Conservation (phyloP, 2,329 filamentous ascomycete genomes). For the Lecanicillium sp. region DNA sequence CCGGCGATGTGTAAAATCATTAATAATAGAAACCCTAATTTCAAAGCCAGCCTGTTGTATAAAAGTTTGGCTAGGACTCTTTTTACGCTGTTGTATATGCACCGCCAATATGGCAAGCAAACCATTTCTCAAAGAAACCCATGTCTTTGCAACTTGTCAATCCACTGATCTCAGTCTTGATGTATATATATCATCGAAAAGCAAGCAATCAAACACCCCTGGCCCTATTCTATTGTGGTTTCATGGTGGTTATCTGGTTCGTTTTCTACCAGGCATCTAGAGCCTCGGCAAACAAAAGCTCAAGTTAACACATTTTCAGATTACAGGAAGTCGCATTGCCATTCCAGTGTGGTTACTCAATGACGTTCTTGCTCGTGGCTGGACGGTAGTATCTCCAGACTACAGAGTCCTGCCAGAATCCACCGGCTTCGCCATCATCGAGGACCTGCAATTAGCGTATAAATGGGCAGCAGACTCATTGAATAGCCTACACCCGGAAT, state of each 20-base stretch:
- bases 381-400: not conserved
- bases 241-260: not conserved
- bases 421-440: not conserved
- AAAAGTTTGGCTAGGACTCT: not conserved
- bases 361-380: not conserved
- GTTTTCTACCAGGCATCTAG: not conserved
- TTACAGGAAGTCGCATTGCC: not conserved
- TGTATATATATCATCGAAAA: not conserved
- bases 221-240: not conserved
- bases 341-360: not conserved
- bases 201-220: not conserved
- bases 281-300: not conserved
- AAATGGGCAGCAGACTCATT: not conserved
- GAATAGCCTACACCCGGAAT: not conserved
- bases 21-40: not conserved
- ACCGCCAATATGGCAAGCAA: not conserved
- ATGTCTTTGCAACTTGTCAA: not conserved
- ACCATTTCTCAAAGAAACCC: not conserved
- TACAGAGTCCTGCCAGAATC: not conserved
- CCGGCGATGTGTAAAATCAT: not conserved
- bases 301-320: not conserved
- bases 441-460: not conserved
- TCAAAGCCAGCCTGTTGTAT: not conserved
- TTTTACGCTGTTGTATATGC: not conserved
- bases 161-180: not conserved